Evolutionary conservation across 208 protist species (phyloP).

Genomic region (Phytomonas sp.): DNA sequence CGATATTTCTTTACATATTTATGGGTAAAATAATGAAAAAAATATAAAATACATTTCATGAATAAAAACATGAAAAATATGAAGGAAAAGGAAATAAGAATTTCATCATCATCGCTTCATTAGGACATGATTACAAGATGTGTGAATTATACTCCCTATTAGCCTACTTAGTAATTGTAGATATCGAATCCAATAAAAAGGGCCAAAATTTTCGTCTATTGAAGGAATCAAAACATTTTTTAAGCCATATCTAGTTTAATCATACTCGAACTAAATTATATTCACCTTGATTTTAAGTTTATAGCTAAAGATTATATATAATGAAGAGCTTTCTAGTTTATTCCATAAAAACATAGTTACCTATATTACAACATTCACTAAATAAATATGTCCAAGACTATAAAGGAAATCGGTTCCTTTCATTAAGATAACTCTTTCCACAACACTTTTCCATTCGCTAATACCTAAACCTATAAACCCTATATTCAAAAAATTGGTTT

Average conservation of each 20-base stretch:
- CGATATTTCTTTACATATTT: not conserved
- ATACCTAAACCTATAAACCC: not conserved
- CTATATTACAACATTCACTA: not conserved
- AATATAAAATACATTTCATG: not conserved
- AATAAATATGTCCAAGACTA: not conserved
- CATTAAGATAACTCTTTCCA: not conserved
- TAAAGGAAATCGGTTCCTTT: not conserved
- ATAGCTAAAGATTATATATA: not conserved
- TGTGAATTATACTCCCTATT: not conserved
- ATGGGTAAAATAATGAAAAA: not conserved
- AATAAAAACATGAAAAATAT: not conserved
- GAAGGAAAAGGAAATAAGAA: not conserved
- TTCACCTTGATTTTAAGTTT: not conserved
- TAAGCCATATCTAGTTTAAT: not conserved
- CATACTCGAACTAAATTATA: not conserved
- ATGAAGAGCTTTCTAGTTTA: not conserved
- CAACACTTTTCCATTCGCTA: not conserved
- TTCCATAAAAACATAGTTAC: not conserved
- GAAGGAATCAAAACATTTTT: no score
- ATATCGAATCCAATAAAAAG: not conserved
- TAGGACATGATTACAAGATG: not conserved
- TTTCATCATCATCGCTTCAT: not conserved
- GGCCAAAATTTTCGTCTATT: no score
- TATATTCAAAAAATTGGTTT: not conserved
- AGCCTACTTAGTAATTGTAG: not conserved